These are phyloP conservation scores for Ogataea naganishii DNA, from an alignment of 805 yeast species.

Conservation along the genomic window DNA sequence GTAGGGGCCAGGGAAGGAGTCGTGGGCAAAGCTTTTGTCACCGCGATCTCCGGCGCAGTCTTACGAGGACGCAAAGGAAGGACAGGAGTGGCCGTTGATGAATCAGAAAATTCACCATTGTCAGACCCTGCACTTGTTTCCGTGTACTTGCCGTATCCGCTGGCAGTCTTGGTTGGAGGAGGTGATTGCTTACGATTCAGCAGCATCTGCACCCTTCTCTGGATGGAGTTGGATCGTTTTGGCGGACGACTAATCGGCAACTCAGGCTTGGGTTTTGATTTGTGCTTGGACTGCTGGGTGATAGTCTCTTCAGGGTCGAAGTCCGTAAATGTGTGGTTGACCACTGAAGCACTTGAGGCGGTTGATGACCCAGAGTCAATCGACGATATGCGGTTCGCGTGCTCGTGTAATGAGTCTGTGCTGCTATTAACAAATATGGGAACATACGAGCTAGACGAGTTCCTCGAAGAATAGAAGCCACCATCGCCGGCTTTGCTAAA, in stretches of 20 bases:
- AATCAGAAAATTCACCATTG: too few species aligned
- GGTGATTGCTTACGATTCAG: conserved; percentile 34
- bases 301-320: too few species aligned
- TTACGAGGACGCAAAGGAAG: too few species aligned
- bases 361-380: too few species aligned
- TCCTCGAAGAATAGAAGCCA: conserved; percentile 7
- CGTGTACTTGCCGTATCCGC: conserved; percentile 76
- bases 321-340: too few species aligned
- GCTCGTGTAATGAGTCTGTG: conserved; percentile 2
- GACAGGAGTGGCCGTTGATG: too few species aligned
- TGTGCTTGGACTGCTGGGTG: background rate
- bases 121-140: too few species aligned
- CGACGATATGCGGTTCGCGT: too few species aligned
- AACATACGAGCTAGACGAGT: conserved; percentile 3
- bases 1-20: too few species aligned
- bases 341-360: background rate
- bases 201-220: conserved; percentile 44
- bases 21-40: too few species aligned
- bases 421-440: conserved; percentile 3
- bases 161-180: conserved; percentile 53
- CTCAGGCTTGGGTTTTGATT: conserved; percentile 5
- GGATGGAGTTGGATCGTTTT: conserved; percentile 34
- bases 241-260: conserved; percentile 17
- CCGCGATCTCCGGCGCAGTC: too few species aligned
- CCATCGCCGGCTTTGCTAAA: conserved; percentile 2